Percentiles rank a stretch among this genome's conserved stretches.
Conservation (phyloP, 768 basidiomycete genomes). For the Amanita phalloides region DNA sequence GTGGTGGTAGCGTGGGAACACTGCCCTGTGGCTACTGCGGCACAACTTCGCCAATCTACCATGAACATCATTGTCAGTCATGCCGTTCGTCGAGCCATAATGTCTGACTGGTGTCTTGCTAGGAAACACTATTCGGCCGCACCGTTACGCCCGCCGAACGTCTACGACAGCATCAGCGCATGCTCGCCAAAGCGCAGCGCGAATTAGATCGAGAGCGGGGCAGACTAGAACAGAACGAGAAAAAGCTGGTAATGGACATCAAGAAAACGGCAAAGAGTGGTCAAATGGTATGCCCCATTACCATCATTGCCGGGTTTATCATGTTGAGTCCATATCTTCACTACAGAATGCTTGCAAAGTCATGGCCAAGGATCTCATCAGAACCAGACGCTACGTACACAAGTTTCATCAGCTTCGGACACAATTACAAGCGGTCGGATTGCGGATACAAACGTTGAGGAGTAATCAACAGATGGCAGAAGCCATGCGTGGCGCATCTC, state of each 20-base stretch:
- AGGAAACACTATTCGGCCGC: conserved; percentile 95
- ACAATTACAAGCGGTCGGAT: conserved; percentile 89
- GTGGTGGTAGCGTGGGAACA: too few species aligned
- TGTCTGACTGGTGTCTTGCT: background rate
- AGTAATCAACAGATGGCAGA: conserved; percentile 99
- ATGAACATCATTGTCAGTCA: conserved; percentile 74
- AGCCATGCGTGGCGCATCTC: conserved; percentile 96
- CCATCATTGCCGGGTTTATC: background rate
- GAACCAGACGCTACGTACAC: conserved; percentile 90
- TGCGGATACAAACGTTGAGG: conserved; percentile 91
- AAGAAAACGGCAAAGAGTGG: conserved; percentile 94
- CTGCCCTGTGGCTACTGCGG: too few species aligned
- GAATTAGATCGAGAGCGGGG: conserved; percentile 93
- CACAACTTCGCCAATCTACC: conserved; percentile 6
- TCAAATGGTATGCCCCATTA: conserved; percentile 59
- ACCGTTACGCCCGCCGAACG: conserved; percentile 94
- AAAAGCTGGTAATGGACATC: conserved; percentile 92
- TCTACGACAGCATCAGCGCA: conserved; percentile 91
- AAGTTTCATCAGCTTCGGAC: conserved; percentile 99
- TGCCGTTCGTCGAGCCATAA: background rate
- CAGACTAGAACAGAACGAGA: conserved; percentile 93
- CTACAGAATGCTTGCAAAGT: conserved; percentile 94
- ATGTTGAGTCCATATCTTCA: conserved; percentile 9
- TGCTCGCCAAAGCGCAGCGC: conserved; percentile 92
- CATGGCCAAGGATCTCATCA: conserved; percentile 97